These are phyloP conservation scores for Kluyveromyces siamensis DNA, from an alignment of 805 yeast species.

Conservation along the genomic window DNA sequence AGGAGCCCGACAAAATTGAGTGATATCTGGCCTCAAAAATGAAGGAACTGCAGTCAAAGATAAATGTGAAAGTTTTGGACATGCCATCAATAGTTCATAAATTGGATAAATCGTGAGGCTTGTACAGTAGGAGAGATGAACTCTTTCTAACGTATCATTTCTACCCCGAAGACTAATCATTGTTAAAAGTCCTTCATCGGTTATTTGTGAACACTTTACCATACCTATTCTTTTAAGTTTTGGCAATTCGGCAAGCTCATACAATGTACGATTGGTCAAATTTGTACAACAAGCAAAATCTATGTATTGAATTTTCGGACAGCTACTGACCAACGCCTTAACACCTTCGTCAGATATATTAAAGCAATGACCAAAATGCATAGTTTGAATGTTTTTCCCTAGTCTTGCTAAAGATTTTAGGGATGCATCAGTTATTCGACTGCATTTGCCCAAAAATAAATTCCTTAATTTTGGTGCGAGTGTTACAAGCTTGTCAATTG, in stretches of 20 bases:
- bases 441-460: slow-evolving; percentile 83
- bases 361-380: slow-evolving; percentile 91
- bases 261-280: slow-evolving; percentile 73
- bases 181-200: slow-evolving; percentile 72
- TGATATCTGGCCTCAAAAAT: slow-evolving; percentile 79
- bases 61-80: slow-evolving; percentile 82
- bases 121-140: slow-evolving; percentile 87
- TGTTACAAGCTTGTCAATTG: slow-evolving; percentile 60
- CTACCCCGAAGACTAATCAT: slow-evolving; percentile 59
- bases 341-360: slow-evolving; percentile 88
- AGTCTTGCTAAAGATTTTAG: slow-evolving; percentile 60
- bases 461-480: slow-evolving; percentile 82
- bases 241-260: slow-evolving; percentile 67
- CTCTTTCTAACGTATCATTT: slow-evolving; percentile 81
- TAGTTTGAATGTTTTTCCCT: slow-evolving; percentile 74
- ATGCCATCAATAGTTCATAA: slow-evolving; percentile 59
- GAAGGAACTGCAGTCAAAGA: slow-evolving; percentile 87
- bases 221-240: slow-evolving; percentile 83
- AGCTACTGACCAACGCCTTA: slow-evolving; percentile 57
- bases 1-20: slow-evolving; percentile 81
- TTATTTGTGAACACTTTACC: slow-evolving; percentile 82
- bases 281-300: slow-evolving; percentile 93
- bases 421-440: slow-evolving; percentile 75
- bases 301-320: slow-evolving; percentile 82
- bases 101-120: slow-evolving; percentile 73